phyloP scores from a whole-genome alignment of 768 basidiomycete genomes.

The Russula griseocarnosa region DNA sequence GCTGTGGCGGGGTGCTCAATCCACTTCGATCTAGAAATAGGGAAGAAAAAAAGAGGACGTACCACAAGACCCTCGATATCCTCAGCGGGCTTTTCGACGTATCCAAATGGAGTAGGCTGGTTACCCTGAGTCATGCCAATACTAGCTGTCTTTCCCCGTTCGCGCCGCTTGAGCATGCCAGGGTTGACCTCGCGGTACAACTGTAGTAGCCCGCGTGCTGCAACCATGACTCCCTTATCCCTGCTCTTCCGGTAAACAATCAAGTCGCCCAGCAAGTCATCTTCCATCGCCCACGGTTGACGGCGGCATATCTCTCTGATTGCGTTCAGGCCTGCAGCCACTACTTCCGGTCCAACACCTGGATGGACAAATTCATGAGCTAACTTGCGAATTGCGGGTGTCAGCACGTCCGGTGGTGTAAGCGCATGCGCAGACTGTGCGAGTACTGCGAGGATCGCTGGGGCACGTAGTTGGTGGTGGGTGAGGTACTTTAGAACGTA shows the following conservation, averaged over 20 bases:
- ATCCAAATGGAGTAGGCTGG: conserved; percentile 79
- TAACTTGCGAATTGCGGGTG: conserved; percentile 85
- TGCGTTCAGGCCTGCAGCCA: conserved; percentile 93
- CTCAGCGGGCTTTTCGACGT: conserved; percentile 64
- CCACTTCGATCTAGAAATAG: not conserved
- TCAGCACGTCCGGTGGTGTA: conserved; percentile 88
- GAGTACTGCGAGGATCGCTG: conserved; percentile 87
- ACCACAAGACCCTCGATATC: conserved; percentile 90
- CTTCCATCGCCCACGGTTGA: conserved; percentile 97
- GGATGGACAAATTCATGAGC: conserved; percentile 97
- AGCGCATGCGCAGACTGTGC: conserved; percentile 94
- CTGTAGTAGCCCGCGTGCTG: conserved; percentile 80
- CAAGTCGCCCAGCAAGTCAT: conserved; percentile 86
- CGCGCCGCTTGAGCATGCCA: conserved; percentile 80
- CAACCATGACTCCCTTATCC: conserved; percentile 91
- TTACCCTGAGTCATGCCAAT: conserved; percentile 64
- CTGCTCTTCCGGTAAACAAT: conserved; percentile 93
- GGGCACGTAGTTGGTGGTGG: conserved; percentile 87
- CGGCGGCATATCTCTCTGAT: conserved; percentile 91
- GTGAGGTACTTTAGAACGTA: conserved; percentile 93
- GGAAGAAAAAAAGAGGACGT: conserved; percentile 33
- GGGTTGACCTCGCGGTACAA: conserved; percentile 97
- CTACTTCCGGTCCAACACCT: conserved; percentile 91
- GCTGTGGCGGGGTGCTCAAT: conserved; percentile 43
- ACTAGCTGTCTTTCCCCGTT: conserved; percentile 87